Evolutionary conservation across 257 asterid species (phyloP), one percentile per base, ranked within the genome.

Genomic region (Solanum corneliomulleri): DNA sequence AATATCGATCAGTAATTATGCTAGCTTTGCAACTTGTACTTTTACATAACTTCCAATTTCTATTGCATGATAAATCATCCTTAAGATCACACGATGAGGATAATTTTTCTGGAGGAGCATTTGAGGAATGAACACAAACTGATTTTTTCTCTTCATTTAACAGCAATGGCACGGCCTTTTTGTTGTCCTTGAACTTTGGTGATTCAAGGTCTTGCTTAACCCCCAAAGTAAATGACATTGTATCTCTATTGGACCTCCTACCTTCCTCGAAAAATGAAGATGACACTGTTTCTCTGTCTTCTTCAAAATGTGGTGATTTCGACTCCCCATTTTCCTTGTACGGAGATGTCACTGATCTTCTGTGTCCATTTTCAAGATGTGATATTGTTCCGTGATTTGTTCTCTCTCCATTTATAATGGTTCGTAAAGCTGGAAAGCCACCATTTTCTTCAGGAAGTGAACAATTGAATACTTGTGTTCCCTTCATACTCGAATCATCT

Each of bases 11-110:
- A 20, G 90, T 84, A 80, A 89, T 71, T 47, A 95, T 89, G 49
- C 93, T 93, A 49, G 92, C 96, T 56, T 92, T 89, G 92, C 98
- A 96, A 93, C 99, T 97, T 89, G 91, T 91, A 82, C 99, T 97
- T 91, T 88, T 96, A 47, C 89, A 86, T 84, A 95, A 86, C 52
- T 64, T 93, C 83, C 74, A 86, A 88, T 47, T 81, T 47, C 29
- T 81, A 81, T 47, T 47, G 68, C 42, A 27, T 27, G 66, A 80
- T 29, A 9, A 45, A 76, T 90, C 89, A 83, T 74, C 86, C 2
- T 85, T 47, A n/a, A 80, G 41, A 47, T 81, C 85, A 49, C 69
- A 18, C 2, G 66, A 20, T 81, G 85, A 81, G 31, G 69, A 81
- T 81, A 81, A 81, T 29, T 18, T 49, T 47, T 81, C 69, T 18